Percentiles rank a stretch among this genome's conserved stretches.
phyloP scores from a whole-genome alignment of 2,329 filamentous ascomycete genomes.

The Fusarium sp. region DNA sequence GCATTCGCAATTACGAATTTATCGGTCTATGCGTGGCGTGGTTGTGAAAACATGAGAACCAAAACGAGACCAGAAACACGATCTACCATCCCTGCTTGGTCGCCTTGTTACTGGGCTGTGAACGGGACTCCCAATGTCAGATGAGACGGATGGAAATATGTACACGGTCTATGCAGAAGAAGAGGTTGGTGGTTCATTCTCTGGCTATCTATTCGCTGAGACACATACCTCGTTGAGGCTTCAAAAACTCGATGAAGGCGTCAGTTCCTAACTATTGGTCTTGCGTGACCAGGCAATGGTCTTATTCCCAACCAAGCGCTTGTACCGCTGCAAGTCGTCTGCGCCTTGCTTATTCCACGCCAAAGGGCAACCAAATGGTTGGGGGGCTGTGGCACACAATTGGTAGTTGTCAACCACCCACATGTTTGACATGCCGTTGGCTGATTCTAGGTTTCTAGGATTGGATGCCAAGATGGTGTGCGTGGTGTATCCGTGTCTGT shows the following conservation, averaged over 20 bases:
- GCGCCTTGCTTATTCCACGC: constrained; percentile 37
- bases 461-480: constrained; percentile 29
- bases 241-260: constrained; percentile 7
- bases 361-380: constrained; percentile 32
- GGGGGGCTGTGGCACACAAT: constrained; percentile 40
- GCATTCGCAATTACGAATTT: neutral
- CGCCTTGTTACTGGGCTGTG: neutral
- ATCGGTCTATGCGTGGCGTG: constrained; percentile 5
- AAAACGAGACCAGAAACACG: neutral
- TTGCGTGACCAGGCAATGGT: constrained; percentile 6
- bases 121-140: neutral
- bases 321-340: constrained; percentile 33
- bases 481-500: constrained; percentile 32
- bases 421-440: constrained; percentile 44
- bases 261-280: constrained; percentile 16
- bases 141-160: constrained; percentile 4
- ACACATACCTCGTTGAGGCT: neutral
- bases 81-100: constrained; percentile 8
- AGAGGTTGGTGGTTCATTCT: neutral
- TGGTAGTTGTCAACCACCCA: constrained; percentile 37
- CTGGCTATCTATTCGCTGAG: neutral
- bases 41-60: constrained; percentile 2
- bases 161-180: neutral
- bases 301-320: constrained; percentile 19
- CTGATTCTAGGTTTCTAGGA: constrained; percentile 23